phyloP scores from a whole-genome alignment of 495 filamentous ascomycete genomes.

The Podospora anserina region DNA sequence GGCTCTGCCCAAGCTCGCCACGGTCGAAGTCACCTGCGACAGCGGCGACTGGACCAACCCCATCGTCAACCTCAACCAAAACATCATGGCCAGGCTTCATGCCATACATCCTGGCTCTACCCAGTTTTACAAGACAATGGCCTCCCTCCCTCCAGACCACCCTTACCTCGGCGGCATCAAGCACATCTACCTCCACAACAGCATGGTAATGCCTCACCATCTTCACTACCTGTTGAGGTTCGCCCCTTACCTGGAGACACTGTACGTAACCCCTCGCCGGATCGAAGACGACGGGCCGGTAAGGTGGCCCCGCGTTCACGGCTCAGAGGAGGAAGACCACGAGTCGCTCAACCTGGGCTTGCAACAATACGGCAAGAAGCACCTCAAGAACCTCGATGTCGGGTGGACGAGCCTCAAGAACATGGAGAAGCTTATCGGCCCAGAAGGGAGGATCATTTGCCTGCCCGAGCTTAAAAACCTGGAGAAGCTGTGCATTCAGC shows the following conservation, averaged over 20 bases:
- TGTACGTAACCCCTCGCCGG: constrained; percentile 31
- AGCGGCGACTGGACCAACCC: constrained; percentile 25
- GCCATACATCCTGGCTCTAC: too few relatives aligned
- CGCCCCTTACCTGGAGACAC: constrained; percentile 31
- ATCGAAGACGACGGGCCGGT: constrained; percentile 1
- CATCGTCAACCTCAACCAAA: not conserved
- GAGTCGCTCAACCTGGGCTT: constrained; percentile 30
- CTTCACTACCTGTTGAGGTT: constrained; percentile 28
- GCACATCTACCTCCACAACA: constrained; percentile 35
- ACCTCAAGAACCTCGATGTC: constrained; percentile 32
- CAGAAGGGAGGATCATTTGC: constrained; percentile 28
- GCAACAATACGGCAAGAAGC: constrained; percentile 19
- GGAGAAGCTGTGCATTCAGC: constrained; percentile 30
- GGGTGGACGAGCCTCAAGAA: constrained; percentile 26
- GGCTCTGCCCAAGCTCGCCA: constrained; percentile 26
- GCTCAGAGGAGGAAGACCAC: constrained; percentile 15
- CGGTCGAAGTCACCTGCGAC: constrained; percentile 33
- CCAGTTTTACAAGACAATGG: too few relatives aligned
- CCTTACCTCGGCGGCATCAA: constrained; percentile 18
- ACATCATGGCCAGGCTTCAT: not conserved
- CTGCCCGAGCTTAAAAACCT: constrained; percentile 22
- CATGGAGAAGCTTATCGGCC: constrained; percentile 24
- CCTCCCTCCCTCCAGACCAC: not conserved
- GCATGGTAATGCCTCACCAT: constrained; percentile 25
- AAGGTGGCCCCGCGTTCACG: not conserved